phyloP scores from a whole-genome alignment of 2,329 filamentous ascomycete species.

The Trichoderma sp. region DNA sequence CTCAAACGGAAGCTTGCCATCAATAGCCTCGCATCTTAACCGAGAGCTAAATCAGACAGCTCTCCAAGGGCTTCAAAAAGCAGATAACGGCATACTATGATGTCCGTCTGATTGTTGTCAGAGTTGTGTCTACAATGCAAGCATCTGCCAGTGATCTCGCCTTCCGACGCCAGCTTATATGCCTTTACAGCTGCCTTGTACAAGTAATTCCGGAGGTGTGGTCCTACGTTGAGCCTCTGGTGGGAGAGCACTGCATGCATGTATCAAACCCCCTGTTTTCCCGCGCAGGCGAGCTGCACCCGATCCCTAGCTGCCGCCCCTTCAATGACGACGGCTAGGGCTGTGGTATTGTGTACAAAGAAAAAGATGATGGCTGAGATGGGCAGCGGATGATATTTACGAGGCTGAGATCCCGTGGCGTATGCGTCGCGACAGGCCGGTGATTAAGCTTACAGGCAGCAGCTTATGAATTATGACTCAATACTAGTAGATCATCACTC shows the following conservation, averaged over 20 bases:
- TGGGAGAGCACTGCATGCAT: constrained; percentile 2
- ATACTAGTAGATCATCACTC: not conserved
- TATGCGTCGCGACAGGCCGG: not conserved
- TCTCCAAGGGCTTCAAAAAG: not conserved
- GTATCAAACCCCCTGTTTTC: not conserved
- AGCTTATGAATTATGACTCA: not conserved
- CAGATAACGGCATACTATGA: not conserved
- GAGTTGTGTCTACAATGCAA: not conserved
- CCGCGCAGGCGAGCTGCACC: constrained; percentile 21
- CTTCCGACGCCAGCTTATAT: not conserved
- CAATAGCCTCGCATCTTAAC: not conserved
- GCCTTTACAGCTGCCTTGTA: not conserved
- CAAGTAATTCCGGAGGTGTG: not conserved
- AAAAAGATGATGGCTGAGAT: not conserved
- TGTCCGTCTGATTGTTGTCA: not conserved
- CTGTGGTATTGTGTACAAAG: not conserved
- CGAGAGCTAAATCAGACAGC: not conserved
- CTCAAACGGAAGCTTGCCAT: not conserved
- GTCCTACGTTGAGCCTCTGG: not conserved
- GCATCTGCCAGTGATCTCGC: not conserved
- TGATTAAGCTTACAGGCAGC: not conserved
- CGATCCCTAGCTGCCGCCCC: not conserved
- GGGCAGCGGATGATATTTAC: not conserved
- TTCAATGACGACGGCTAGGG: not conserved
- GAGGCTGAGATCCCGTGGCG: not conserved